Percentiles rank a stretch among this genome's conserved stretches.
phyloP scores from a whole-genome alignment of 169 alveolate genomes.

The Plasmodium sp. region DNA sequence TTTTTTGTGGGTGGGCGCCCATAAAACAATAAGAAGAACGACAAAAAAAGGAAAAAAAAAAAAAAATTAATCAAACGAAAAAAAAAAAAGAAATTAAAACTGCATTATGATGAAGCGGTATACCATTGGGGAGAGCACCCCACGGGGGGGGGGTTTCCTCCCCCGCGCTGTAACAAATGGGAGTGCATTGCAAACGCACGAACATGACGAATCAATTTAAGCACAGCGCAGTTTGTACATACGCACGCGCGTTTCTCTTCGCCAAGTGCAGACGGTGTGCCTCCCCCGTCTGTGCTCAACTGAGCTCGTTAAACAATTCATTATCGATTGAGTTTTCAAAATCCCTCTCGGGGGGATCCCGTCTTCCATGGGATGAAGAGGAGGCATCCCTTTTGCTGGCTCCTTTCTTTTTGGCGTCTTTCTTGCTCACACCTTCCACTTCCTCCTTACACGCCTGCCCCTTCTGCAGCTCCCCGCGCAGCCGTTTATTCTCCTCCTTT shows the following conservation, averaged over 20 bases:
- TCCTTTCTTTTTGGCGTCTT: neutral
- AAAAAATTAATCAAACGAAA: neutral
- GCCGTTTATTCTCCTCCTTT: neutral
- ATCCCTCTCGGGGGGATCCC: neutral
- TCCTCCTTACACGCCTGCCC: neutral
- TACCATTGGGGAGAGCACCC: neutral
- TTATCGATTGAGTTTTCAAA: slow-evolving; percentile 69
- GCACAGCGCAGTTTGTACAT: neutral
- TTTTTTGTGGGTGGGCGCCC: neutral
- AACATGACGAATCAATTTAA: neutral
- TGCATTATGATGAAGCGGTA: neutral
- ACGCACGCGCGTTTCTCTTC: neutral
- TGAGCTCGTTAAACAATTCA: slow-evolving; percentile 20
- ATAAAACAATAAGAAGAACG: neutral
- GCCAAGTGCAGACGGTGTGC: neutral
- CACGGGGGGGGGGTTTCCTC: neutral
- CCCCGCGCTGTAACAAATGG: neutral
- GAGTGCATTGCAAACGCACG: neutral
- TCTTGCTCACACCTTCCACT: neutral
- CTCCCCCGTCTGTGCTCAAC: neutral
- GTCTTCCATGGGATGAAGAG: neutral
- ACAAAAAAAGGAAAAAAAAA: neutral
- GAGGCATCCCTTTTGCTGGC: neutral
- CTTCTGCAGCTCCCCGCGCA: neutral
- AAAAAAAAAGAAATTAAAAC: neutral